A percentile compares a stretch with the other conserved stretches of the same genome.
Conservation (phyloP, 768 basidiomycete genomes). For the Tremella fuciformis region DNA sequence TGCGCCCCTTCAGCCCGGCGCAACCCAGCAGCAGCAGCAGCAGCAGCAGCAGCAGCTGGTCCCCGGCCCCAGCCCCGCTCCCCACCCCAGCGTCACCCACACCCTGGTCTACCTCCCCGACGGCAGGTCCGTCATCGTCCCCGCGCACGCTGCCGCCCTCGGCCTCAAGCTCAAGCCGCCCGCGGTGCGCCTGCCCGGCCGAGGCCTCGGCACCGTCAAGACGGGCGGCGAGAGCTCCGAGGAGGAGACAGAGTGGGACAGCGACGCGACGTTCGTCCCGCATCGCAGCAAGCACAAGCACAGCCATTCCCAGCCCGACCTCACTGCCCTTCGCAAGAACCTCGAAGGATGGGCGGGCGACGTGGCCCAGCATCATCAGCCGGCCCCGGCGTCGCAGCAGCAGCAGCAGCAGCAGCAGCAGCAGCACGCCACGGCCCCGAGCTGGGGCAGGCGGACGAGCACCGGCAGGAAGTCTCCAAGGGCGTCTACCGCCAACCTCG, state of each 20-base stretch:
- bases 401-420: not conserved
- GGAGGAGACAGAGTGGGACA: constrained; percentile 29
- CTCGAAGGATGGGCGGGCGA: constrained; percentile 35
- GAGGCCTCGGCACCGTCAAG: not conserved
- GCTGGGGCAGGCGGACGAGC: no score
- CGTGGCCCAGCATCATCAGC: constrained; percentile 10
- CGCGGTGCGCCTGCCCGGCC: not conserved
- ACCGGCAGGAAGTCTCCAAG: no score
- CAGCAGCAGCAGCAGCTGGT: constrained; percentile 4
- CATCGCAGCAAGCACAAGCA: constrained; percentile 16
- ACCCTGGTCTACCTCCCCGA: constrained; percentile 8
- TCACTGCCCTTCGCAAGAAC: constrained; percentile 23
- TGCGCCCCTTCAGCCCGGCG: not conserved
- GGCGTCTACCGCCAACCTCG: no score
- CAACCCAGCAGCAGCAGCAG: constrained; percentile 1
- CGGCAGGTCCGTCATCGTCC: no score
- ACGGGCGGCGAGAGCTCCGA: constrained; percentile 9
- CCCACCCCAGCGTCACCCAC: not conserved
- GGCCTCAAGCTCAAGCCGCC: not conserved
- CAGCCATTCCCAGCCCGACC: constrained; percentile 28
- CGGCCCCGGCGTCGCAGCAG: not conserved
- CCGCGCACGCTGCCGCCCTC: not conserved
- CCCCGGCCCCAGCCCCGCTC: not conserved
- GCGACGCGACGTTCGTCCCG: constrained; percentile 33
- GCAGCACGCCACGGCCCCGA: no score